These are phyloP conservation scores for Talaromyces sp. DNA, from an alignment of 2,329 filamentous ascomycete species.

Conservation along the genomic window DNA sequence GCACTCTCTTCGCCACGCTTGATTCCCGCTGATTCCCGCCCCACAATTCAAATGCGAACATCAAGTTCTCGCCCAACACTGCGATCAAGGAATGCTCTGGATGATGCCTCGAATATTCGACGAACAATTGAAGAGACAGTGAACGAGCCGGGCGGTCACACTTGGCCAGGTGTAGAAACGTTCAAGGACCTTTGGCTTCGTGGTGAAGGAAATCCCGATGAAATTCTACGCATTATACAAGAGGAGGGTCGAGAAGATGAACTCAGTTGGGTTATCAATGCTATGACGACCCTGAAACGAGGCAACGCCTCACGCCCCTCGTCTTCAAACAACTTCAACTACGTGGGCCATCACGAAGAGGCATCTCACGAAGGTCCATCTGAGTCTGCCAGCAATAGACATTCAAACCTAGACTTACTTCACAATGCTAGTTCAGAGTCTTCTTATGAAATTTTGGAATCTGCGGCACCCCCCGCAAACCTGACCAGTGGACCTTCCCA, in stretches of 20 bases:
- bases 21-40: slow-evolving; percentile 3
- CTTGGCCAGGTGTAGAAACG: slow-evolving; percentile 40
- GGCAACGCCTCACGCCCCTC: background rate
- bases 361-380: slow-evolving; percentile 2
- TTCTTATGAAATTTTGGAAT: background rate
- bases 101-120: slow-evolving; percentile 43
- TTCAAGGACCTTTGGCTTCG: slow-evolving; percentile 54
- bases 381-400: background rate
- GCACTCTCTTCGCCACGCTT: slow-evolving; percentile 3
- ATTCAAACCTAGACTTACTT: background rate
- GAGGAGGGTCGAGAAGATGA: slow-evolving; percentile 56
- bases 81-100: slow-evolving; percentile 43
- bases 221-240: slow-evolving; percentile 57
- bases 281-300: slow-evolving; percentile 40
- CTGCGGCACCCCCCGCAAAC: background rate
- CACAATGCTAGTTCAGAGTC: background rate
- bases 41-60: slow-evolving; percentile 6
- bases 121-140: slow-evolving; percentile 42
- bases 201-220: slow-evolving; percentile 55
- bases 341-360: background rate
- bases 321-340: background rate
- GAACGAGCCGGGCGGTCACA: slow-evolving; percentile 1
- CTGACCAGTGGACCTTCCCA: background rate
- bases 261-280: slow-evolving; percentile 55
- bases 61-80: slow-evolving; percentile 38